Percentiles rank a stretch among this genome's conserved stretches.
phyloP scores from a whole-genome alignment of 768 basidiomycete genomes.

The Macrolepiota fuliginosa region DNA sequence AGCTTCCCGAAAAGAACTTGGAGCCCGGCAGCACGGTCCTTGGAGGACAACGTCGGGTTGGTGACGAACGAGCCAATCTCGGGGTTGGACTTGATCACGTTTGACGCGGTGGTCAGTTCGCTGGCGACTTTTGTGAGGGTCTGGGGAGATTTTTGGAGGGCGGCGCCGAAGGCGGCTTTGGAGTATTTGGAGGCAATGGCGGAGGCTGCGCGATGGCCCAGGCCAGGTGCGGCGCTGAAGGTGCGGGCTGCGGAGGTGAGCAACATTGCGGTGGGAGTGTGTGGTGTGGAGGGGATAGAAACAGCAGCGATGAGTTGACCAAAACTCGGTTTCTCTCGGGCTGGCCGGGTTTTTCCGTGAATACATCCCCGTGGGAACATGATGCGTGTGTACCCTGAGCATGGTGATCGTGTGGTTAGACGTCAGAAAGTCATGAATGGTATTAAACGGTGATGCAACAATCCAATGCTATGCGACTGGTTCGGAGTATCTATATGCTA shows the following conservation, averaged over 20 bases:
- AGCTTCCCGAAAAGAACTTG: conserved; percentile 63
- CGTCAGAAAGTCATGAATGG: background rate
- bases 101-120: conserved; percentile 73
- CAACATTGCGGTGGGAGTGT: conserved; percentile 38
- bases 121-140: conserved; percentile 82
- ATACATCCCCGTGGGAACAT: conserved; percentile 23
- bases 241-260: conserved; percentile 56
- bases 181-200: conserved; percentile 83
- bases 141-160: conserved; percentile 79
- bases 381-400: background rate
- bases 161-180: conserved; percentile 76
- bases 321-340: conserved; percentile 33
- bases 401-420: background rate
- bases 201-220: conserved; percentile 73
- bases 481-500: background rate
- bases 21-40: conserved; percentile 73
- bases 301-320: conserved; percentile 22
- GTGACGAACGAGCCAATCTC: conserved; percentile 70
- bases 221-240: conserved; percentile 41
- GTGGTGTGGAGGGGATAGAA: conserved; percentile 21
- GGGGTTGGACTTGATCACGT: conserved; percentile 63
- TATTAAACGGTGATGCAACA: background rate
- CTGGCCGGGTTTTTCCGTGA: conserved; percentile 31
- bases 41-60: conserved; percentile 88
- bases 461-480: background rate